Conservation (phyloP, 2,329 filamentous ascomycete genomes). For the Cryphonectria nitschkei region DNA sequence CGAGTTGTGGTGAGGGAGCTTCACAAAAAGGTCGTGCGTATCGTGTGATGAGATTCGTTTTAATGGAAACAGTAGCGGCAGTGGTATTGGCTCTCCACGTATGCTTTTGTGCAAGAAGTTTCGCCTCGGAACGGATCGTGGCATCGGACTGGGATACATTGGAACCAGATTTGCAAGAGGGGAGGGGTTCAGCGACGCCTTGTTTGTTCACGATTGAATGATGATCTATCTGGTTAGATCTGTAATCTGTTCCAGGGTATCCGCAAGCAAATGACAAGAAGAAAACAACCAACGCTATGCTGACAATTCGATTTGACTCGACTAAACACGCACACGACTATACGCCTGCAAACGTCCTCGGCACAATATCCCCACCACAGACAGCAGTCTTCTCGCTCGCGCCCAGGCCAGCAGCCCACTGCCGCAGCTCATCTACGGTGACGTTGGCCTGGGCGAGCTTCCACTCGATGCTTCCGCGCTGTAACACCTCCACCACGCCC, state of each 20-base stretch:
- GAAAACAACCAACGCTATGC: slow-evolving; percentile 5
- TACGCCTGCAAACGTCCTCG: slow-evolving; percentile 36
- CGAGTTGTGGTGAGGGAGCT: not conserved
- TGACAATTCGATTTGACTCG: not conserved
- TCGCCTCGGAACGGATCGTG: not conserved
- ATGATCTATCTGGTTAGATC: not conserved
- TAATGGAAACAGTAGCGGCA: not conserved
- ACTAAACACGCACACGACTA: slow-evolving; percentile 14
- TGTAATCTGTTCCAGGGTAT: slow-evolving; percentile 6
- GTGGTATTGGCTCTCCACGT: not conserved
- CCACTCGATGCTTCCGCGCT: slow-evolving; percentile 30
- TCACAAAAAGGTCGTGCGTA: not conserved
- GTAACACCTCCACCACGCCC: slow-evolving; percentile 4
- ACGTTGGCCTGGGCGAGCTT: slow-evolving; percentile 32
- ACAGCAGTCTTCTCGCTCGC: slow-evolving; percentile 36
- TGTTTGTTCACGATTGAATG: not conserved
- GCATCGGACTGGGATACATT: not conserved
- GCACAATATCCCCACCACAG: slow-evolving; percentile 36
- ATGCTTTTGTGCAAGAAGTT: not conserved
- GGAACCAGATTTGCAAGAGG: not conserved
- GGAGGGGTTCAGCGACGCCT: not conserved
- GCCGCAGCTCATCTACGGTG: slow-evolving; percentile 37
- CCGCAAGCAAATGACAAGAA: not conserved
- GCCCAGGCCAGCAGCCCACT: slow-evolving; percentile 33
- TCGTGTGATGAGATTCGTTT: not conserved